phyloP scores from a whole-genome alignment of 2,329 filamentous ascomycete genomes.

The Colletotrichum chrysophilum region DNA sequence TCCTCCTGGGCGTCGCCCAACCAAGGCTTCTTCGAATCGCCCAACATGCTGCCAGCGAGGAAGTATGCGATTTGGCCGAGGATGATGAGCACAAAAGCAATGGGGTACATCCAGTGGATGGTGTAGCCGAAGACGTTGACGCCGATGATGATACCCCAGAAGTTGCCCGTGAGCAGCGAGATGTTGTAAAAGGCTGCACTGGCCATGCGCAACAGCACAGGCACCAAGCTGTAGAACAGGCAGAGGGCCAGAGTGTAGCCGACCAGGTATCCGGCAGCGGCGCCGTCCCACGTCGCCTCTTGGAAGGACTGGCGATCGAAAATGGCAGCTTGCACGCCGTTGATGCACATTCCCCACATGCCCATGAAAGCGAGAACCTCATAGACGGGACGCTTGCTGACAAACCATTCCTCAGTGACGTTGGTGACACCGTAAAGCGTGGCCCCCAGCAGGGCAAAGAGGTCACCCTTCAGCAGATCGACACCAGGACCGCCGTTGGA shows the following conservation, averaged over 20 bases:
- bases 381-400: slow-evolving; percentile 84
- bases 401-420: slow-evolving; percentile 92
- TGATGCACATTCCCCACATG: slow-evolving; percentile 88
- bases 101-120: slow-evolving; percentile 91
- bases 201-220: slow-evolving; percentile 86
- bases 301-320: slow-evolving; percentile 83
- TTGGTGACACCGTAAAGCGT: slow-evolving; percentile 92
- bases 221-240: slow-evolving; percentile 88
- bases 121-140: slow-evolving; percentile 80
- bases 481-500: slow-evolving; percentile 69
- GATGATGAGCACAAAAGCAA: slow-evolving; percentile 93
- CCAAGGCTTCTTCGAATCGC: slow-evolving; percentile 95
- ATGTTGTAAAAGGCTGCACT: slow-evolving; percentile 97
- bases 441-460: slow-evolving; percentile 89
- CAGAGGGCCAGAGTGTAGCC: slow-evolving; percentile 86
- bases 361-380: slow-evolving; percentile 93
- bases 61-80: slow-evolving; percentile 88
- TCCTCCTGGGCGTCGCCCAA: slow-evolving; percentile 84
- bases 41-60: slow-evolving; percentile 78
- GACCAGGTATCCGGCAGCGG: slow-evolving; percentile 81
- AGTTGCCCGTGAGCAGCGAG: slow-evolving; percentile 89
- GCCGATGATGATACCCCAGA: slow-evolving; percentile 96
- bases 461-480: slow-evolving; percentile 87
- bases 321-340: slow-evolving; percentile 87
- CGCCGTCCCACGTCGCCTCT: slow-evolving; percentile 66